phyloP scores from a whole-genome alignment of 257 asterid genomes.

The Avicennia marina region DNA sequence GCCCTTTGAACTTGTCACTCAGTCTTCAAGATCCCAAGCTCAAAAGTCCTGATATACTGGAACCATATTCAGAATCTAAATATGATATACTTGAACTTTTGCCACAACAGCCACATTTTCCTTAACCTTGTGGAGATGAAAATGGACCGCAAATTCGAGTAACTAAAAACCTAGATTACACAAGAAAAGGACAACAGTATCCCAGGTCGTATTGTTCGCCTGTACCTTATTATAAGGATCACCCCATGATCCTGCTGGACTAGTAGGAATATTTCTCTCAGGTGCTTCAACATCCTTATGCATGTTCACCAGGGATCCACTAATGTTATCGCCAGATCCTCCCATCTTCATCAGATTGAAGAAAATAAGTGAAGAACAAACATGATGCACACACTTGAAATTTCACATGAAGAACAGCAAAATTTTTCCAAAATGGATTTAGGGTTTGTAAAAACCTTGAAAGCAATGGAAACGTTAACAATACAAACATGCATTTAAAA shows the following conservation, averaged over 20 bases:
- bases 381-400: too few relatives aligned
- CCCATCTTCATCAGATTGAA: constrained; percentile 36
- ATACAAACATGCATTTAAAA: too few relatives aligned
- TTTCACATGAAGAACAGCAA: not conserved
- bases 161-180: constrained; percentile 1
- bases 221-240: constrained; percentile 42
- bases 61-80: constrained; percentile 39
- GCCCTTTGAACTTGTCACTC: constrained; percentile 31
- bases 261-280: constrained; percentile 30
- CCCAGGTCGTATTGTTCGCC: not conserved
- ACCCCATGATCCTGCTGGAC: constrained; percentile 37
- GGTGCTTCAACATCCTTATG: constrained; percentile 33
- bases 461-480: too few relatives aligned
- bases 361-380: constrained; percentile 6
- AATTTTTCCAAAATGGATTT: not conserved
- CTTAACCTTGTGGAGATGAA: constrained; percentile 26
- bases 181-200: not conserved
- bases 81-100: constrained; percentile 20
- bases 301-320: constrained; percentile 24
- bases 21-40: constrained; percentile 28
- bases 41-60: constrained; percentile 27
- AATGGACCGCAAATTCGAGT: constrained; percentile 27
- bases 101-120: constrained; percentile 25
- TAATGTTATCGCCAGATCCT: constrained; percentile 30
- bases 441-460: not conserved